Evolutionary conservation across 2,329 filamentous ascomycete species (phyloP).

Genomic region (Rhinocladiella similis): DNA sequence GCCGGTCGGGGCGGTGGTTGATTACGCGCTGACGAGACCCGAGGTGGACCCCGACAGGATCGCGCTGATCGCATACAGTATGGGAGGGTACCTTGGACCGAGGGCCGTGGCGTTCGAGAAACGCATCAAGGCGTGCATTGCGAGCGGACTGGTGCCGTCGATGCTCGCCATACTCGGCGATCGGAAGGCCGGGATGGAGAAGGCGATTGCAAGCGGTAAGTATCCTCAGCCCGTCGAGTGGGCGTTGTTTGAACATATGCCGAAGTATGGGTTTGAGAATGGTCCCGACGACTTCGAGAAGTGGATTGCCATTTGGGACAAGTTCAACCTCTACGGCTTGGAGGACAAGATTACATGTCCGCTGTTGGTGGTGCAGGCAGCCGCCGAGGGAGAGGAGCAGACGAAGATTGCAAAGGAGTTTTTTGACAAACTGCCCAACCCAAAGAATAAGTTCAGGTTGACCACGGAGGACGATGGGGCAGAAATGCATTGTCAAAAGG

Average conservation of each 20-base stretch:
- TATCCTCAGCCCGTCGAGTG: too few relatives aligned
- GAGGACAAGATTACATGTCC: too few relatives aligned
- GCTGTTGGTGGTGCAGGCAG: too few relatives aligned
- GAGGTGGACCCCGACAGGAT: constrained; percentile 2
- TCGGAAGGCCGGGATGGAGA: neutral
- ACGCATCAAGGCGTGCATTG: constrained; percentile 2
- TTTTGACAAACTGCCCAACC: neutral
- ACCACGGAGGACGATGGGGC: neutral
- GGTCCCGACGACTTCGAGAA: too few relatives aligned
- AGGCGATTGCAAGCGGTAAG: too few relatives aligned
- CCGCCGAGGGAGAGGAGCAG: neutral
- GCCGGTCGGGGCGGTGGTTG: too few relatives aligned
- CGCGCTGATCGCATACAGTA: neutral
- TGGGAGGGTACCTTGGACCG: constrained; percentile 3
- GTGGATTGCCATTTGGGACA: too few relatives aligned
- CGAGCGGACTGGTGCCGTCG: too few relatives aligned
- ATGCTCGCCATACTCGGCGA: constrained; percentile 2
- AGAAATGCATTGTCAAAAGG: neutral
- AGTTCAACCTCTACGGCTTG: too few relatives aligned
- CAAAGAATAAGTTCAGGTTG: too few relatives aligned
- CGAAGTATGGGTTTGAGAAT: too few relatives aligned
- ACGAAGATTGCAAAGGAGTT: neutral
- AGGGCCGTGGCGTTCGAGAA: constrained; percentile 8
- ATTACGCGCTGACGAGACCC: neutral
- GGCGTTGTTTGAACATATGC: too few relatives aligned